Conservation (phyloP, 2,329 filamentous ascomycete genomes). For the Penicillium fuscoglaucum region DNA sequence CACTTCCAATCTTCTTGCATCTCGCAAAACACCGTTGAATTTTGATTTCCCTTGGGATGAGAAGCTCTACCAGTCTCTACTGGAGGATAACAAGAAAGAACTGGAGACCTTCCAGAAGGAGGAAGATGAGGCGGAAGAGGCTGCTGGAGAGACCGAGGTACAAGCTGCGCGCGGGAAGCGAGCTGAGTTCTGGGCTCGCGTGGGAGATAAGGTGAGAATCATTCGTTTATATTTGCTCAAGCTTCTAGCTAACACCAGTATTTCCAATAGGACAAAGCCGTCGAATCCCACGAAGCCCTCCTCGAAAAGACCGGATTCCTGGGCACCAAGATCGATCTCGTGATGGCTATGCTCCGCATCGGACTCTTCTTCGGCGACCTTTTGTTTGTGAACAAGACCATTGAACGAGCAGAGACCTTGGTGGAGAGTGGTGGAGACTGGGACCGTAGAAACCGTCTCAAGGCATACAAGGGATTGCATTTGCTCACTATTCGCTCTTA, state of each 20-base stretch:
- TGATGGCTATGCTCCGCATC: constrained; percentile 93
- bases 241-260: constrained; percentile 8
- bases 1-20: constrained; percentile 72
- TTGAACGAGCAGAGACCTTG: constrained; percentile 83
- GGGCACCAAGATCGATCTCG: constrained; percentile 94
- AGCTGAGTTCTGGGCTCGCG: constrained; percentile 92
- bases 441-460: constrained; percentile 96
- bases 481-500: constrained; percentile 90
- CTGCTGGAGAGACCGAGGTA: constrained; percentile 93
- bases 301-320: constrained; percentile 97
- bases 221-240: constrained; percentile 12
- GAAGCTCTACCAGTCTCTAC: constrained; percentile 73
- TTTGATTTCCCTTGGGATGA: constrained; percentile 88
- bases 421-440: constrained; percentile 96
- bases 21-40: constrained; percentile 62
- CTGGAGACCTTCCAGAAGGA: constrained; percentile 77
- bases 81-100: constrained; percentile 75
- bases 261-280: constrained; percentile 75
- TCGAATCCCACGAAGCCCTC: constrained; percentile 86
- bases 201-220: constrained; percentile 82
- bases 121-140: constrained; percentile 91
- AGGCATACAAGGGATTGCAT: constrained; percentile 96
- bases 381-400: constrained; percentile 85
- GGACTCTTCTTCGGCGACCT: constrained; percentile 96
- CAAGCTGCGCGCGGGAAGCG: constrained; percentile 89